A percentile compares a stretch with the other conserved stretches of the same genome.
These are phyloP conservation scores for Medakamo hakoo DNA, from an alignment of 139 green algal genomes.

Conservation along the genomic window DNA sequence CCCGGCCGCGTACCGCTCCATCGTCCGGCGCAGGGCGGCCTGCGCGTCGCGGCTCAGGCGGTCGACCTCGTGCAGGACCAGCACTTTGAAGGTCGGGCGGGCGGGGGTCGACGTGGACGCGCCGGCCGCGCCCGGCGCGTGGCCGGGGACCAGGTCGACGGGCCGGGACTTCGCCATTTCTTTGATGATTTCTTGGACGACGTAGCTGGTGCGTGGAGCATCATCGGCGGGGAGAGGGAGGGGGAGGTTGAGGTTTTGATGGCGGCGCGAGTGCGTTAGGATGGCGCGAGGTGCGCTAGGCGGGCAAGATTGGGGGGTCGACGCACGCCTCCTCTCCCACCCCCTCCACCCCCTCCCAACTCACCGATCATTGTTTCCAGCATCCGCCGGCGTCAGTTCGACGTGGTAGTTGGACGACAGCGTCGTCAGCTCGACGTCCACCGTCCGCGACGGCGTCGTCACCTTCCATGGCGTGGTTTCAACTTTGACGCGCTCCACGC, in stretches of 20 bases:
- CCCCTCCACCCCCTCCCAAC: not conserved
- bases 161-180: conserved; percentile 84
- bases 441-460: conserved; percentile 63
- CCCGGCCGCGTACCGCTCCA: conserved; percentile 90
- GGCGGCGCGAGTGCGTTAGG: not conserved
- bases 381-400: conserved; percentile 88
- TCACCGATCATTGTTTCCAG: conserved; percentile 77
- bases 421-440: conserved; percentile 94
- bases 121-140: not conserved
- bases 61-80: conserved; percentile 94
- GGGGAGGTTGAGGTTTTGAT: not conserved
- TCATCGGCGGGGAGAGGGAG: not conserved
- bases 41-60: conserved; percentile 73
- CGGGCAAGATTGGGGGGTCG: too few species aligned
- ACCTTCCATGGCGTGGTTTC: conserved; percentile 91
- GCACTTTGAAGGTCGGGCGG: conserved; percentile 50
- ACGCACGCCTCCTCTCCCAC: too few species aligned
- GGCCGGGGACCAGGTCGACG: conserved; percentile 30
- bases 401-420: conserved; percentile 77
- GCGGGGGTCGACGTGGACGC: too few species aligned
- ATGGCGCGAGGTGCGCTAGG: too few species aligned
- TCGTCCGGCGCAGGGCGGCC: conserved; percentile 82
- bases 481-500: conserved; percentile 83
- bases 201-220: conserved; percentile 21
- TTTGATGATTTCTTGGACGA: conserved; percentile 93